phyloP scores from a whole-genome alignment of 768 basidiomycete species.

The Terana coerulea region DNA sequence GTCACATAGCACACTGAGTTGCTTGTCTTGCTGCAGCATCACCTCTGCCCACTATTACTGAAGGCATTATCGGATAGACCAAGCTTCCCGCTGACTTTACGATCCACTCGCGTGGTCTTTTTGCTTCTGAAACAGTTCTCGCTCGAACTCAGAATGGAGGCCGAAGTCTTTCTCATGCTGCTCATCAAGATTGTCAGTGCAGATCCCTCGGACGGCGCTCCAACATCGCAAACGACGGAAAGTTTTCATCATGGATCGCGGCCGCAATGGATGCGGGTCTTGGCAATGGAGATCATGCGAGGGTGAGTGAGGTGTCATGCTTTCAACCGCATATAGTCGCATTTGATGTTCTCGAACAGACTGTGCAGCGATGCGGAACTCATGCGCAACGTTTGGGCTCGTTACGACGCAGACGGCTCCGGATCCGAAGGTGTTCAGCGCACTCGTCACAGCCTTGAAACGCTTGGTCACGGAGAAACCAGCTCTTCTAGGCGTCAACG shows the following conservation, averaged over 20 bases:
- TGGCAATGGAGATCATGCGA: slow-evolving; percentile 90
- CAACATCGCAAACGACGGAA: slow-evolving; percentile 17
- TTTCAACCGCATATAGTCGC: neutral
- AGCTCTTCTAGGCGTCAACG: slow-evolving; percentile 68
- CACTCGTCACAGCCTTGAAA: slow-evolving; percentile 79
- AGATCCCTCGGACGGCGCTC: slow-evolving; percentile 33
- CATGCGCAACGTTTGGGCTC: slow-evolving; percentile 74
- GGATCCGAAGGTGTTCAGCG: slow-evolving; percentile 71
- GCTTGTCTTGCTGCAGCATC: slow-evolving; percentile 80
- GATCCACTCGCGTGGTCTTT: slow-evolving; percentile 92
- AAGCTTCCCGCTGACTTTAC: slow-evolving; percentile 81
- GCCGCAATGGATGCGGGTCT: slow-evolving; percentile 84
- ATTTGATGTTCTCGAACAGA: slow-evolving; percentile 30
- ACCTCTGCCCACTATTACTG: slow-evolving; percentile 86
- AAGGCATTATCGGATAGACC: slow-evolving; percentile 81
- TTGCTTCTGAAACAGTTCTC: slow-evolving; percentile 90
- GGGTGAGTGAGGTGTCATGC: slow-evolving; percentile 49
- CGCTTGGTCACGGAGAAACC: slow-evolving; percentile 89
- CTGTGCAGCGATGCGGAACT: slow-evolving; percentile 79
- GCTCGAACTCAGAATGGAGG: slow-evolving; percentile 71
- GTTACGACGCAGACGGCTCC: slow-evolving; percentile 59
- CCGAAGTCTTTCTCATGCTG: slow-evolving; percentile 81
- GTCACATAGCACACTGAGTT: slow-evolving; percentile 69
- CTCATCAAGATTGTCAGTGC: slow-evolving; percentile 63
- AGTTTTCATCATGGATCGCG: slow-evolving; percentile 29